Evolutionary conservation across 2,329 filamentous ascomycete genomes (phyloP), one percentile per base, ranked within the genome.

Genomic region (Cordyceps sp.): DNA sequence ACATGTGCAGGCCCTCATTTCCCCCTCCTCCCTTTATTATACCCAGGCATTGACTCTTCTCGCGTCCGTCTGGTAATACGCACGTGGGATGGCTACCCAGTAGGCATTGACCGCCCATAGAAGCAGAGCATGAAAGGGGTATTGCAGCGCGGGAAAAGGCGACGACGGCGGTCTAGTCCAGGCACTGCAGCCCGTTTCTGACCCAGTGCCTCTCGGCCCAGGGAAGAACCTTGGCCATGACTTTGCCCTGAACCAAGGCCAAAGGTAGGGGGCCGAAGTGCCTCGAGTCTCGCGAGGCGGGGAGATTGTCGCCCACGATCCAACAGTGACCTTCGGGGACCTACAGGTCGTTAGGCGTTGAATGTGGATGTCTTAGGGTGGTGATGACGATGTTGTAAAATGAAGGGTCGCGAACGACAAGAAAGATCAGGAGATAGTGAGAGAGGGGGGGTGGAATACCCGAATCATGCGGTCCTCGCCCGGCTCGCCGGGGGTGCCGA

Each of bases 291-390:
- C 83, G 64, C 17, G 85, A 94, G 45, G 71, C 78, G 4, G 73
- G 65, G 38, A 93, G 49, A 53, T 96, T 96, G 54, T 98, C 90
- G 3, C 90, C 90, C 3, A 75, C 71, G 6, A 94, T 61, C 73
- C 84, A 96, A 46, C 85, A 92, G 61, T 98, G 90, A 2, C 90
- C 90, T 47, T 80, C 64, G 0, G 90, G 90, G 13, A 98, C 73
- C 81, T 92, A 46, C n/a, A 34, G 4, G 9, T 24, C 10, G 13
- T 22, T 12, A 30, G 25, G 9, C 19, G 9, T 20, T 16, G 27
- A 10, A 16, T 12, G 13, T 26, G 9, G 25, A 16, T 13, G n/a
- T n/a, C n/a, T n/a, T n/a, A n/a, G n/a, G n/a, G n/a, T n/a, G n/a
- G n/a, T n/a, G n/a, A n/a, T n/a, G n/a, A n/a, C n/a, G n/a, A n/a